Percentiles rank a stretch among this genome's conserved stretches.
Conservation (phyloP, 768 basidiomycete genomes). For the Lentinula aciculospora region DNA sequence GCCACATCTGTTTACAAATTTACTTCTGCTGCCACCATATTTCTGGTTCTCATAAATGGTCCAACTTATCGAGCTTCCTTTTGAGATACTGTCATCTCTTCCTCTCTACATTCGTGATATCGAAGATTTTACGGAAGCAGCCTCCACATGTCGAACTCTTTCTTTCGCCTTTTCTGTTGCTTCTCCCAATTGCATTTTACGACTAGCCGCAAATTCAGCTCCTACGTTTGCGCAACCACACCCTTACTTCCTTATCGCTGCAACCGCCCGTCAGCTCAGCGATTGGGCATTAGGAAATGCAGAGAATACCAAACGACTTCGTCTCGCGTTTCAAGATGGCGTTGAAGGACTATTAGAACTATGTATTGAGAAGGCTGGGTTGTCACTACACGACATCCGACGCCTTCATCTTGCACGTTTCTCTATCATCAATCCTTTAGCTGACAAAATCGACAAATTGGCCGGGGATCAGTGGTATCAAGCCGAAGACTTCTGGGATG, state of each 20-base stretch:
- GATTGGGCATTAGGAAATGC: too few species aligned
- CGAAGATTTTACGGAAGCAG: slow-evolving; percentile 10
- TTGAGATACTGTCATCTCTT: slow-evolving; percentile 10
- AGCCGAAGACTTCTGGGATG: neutral
- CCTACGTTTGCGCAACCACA: slow-evolving; percentile 15
- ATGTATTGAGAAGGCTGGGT: slow-evolving; percentile 8
- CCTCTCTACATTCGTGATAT: slow-evolving; percentile 9
- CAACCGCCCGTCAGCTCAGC: slow-evolving; percentile 10
- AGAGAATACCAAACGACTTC: slow-evolving; percentile 8
- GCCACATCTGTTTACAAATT: too few species aligned
- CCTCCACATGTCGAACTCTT: slow-evolving; percentile 11
- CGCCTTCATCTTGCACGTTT: slow-evolving; percentile 8
- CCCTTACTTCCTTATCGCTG: slow-evolving; percentile 13
- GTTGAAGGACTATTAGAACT: slow-evolving; percentile 12
- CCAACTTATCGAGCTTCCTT: slow-evolving; percentile 6
- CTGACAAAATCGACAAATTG: slow-evolving; percentile 6
- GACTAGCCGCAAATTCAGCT: slow-evolving; percentile 11
- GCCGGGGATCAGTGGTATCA: slow-evolving; percentile 1
- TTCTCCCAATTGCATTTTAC: slow-evolving; percentile 9
- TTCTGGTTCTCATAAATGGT: neutral
- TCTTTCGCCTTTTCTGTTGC: slow-evolving; percentile 7
- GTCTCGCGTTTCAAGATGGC: slow-evolving; percentile 12
- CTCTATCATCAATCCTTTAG: slow-evolving; percentile 10
- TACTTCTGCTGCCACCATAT: too few species aligned
- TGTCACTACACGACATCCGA: slow-evolving; percentile 14